Base-by-base conservation (phyloP, 1,139 yeast genomes). In the Geotrichum carabidarum region DNA sequence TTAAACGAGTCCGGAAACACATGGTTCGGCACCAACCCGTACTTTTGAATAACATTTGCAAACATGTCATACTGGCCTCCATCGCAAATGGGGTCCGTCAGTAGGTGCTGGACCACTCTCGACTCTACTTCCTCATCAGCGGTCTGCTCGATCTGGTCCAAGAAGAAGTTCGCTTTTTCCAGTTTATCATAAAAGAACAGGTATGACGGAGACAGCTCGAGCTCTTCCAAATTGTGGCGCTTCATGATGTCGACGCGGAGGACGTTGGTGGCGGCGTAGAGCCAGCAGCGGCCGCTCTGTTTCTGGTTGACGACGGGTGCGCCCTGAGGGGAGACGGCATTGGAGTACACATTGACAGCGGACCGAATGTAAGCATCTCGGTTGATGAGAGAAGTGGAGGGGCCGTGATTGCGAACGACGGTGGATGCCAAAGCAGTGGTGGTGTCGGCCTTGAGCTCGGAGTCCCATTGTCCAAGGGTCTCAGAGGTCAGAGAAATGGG, bases 51-150 rank as follows among this genome's bases (percentile, higher is more conserved):
- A 58, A 87, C 69, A 68, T 86, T 86, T 44, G 83, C 75, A 68
- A 86, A 79, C 93, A 87, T 84, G 63, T 84, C 85, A 78, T 86
- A 87, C 70, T 87, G 95, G 50, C 95, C 95, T 61, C 95, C 95
- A 65, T 87, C 95, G 55, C 78, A 70, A 48, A 83, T 80, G 12
- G 95, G 94, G 54, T 78, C 82, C 7, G 72, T 62, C 58, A 86
- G 72, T 57, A 87, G 71, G 62, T 77, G 81, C 68, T 81, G 84
- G 51, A 86, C 79, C 55, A 86, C 68, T 63, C 94, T 77, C 0
- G 89, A 82, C 59, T 82, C 90, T 54, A 84, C 78, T 30, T 77
- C 81, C 67, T 83, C 83, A 6, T 11, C 7, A 31, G 74, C 70
- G 31, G 79, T 76, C 27, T 93, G 84, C 61, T 83, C 86, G 57